phyloP scores from a whole-genome alignment of 2,329 filamentous ascomycete species.

The Lachnellula occidentalis region DNA sequence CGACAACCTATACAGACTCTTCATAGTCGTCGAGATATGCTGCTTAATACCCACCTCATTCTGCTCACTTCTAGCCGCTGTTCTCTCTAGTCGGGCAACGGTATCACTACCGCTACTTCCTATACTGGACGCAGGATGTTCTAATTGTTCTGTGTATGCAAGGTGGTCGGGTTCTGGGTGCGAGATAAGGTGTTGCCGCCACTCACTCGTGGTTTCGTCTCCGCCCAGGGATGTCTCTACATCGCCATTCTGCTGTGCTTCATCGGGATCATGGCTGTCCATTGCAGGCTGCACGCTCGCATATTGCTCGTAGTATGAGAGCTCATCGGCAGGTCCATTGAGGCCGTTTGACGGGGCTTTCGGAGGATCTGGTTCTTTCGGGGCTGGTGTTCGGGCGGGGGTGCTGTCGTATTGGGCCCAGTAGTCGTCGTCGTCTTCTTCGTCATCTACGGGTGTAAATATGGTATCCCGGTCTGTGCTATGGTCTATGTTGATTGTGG shows the following conservation, averaged over 20 bases:
- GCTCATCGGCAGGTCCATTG: constrained; percentile 42
- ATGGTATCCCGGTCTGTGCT: constrained; percentile 17
- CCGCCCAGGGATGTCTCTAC: constrained; percentile 43
- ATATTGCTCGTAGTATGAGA: constrained; percentile 73
- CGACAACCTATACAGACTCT: constrained; percentile 69
- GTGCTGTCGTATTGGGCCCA: constrained; percentile 75
- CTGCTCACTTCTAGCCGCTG: constrained; percentile 47
- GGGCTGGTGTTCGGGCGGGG: constrained; percentile 57
- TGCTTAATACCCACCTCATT: constrained; percentile 72
- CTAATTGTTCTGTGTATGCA: constrained; percentile 30
- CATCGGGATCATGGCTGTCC: constrained; percentile 77
- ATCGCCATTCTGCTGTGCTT: constrained; percentile 41
- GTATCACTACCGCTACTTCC: constrained; percentile 50
- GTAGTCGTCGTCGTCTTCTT: constrained; percentile 71
- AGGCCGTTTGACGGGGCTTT: constrained; percentile 4
- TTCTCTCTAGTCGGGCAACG: constrained; percentile 50
- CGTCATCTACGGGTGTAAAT: constrained; percentile 36
- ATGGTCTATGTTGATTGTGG: constrained; percentile 3
- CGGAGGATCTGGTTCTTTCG: constrained; percentile 56
- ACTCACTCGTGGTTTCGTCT: constrained; percentile 32
- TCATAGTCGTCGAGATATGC: constrained; percentile 71
- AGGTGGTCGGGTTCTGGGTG: constrained; percentile 6
- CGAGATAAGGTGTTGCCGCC: constrained; percentile 22
- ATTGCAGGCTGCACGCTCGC: constrained; percentile 73
- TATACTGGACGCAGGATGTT: constrained; percentile 53